Percentiles rank a stretch among this genome's conserved stretches.
These are phyloP conservation scores for Ophiocordyceps camponoti-rufipedis DNA, from an alignment of 2,329 filamentous ascomycete species.

Conservation along the genomic window DNA sequence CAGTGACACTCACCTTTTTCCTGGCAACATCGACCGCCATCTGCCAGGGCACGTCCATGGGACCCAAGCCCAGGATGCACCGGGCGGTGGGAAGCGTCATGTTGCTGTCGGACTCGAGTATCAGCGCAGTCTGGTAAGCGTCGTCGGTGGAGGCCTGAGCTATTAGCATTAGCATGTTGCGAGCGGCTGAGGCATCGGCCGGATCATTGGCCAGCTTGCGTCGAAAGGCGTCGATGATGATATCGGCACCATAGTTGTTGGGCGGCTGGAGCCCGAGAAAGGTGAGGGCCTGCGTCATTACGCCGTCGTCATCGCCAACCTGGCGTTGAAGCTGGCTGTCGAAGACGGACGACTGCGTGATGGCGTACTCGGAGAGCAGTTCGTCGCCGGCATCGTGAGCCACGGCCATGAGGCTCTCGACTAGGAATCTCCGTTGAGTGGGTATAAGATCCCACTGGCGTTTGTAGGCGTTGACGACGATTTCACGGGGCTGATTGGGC, in stretches of 20 bases:
- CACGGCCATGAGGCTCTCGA: conserved; percentile 15
- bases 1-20: conserved; percentile 9
- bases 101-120: conserved; percentile 16
- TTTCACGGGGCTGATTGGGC: conserved; percentile 15
- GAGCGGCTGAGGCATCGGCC: conserved; percentile 11
- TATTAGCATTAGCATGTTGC: conserved; percentile 15
- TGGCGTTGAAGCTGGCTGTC: conserved; percentile 16
- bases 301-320: conserved; percentile 11
- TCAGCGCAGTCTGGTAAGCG: conserved; percentile 13
- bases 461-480: conserved; percentile 19
- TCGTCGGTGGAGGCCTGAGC: conserved; percentile 16
- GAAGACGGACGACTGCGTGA: conserved; percentile 19
- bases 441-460: conserved; percentile 20
- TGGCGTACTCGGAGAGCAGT: conserved; percentile 16
- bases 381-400: conserved; percentile 17
- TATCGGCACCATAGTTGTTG: conserved; percentile 16
- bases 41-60: conserved; percentile 7
- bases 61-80: conserved; percentile 11
- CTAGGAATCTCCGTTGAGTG: conserved; percentile 10
- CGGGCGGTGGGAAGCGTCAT: conserved; percentile 17
- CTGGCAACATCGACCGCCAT: conserved; percentile 9
- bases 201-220: conserved; percentile 14
- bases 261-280: conserved; percentile 17
- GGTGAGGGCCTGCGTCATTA: conserved; percentile 14
- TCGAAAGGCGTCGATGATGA: conserved; percentile 17